phyloP scores from a whole-genome alignment of 257 asterid species.

The Ballota nigra region DNA sequence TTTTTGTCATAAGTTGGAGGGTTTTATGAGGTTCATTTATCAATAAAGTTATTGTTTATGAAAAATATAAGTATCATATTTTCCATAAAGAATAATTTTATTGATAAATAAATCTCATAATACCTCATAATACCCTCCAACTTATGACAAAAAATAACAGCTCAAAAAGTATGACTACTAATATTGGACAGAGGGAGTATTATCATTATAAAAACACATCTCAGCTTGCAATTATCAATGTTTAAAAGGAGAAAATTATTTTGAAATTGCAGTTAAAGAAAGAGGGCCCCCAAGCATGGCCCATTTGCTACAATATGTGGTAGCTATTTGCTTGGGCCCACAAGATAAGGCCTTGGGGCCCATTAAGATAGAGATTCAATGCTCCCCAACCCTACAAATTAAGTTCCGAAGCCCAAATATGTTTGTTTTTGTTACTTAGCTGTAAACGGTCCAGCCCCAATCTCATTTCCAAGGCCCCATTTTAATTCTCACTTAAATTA shows the following conservation, averaged over 20 bases:
- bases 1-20: too few relatives aligned
- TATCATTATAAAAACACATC: too few relatives aligned
- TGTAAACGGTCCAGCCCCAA: conserved; percentile 30
- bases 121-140: too few relatives aligned
- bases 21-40: too few relatives aligned
- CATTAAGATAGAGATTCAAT: conserved; percentile 24
- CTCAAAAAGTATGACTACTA: too few relatives aligned
- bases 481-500: not conserved
- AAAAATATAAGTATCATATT: too few relatives aligned
- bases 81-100: too few relatives aligned
- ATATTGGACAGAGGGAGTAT: too few relatives aligned
- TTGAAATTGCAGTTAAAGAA: not conserved
- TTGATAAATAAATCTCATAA: too few relatives aligned
- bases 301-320: not conserved
- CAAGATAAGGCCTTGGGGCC: conserved; percentile 23
- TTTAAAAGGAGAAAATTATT: not conserved
- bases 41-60: too few relatives aligned
- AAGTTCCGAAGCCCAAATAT: conserved; percentile 23
- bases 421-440: conserved; percentile 20
- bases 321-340: conserved; percentile 21
- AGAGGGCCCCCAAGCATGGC: not conserved
- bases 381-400: conserved; percentile 30
- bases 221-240: not conserved
- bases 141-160: too few relatives aligned
- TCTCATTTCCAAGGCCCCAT: conserved; percentile 17